Evolutionary conservation across 1,139 yeast species (phyloP).

Genomic region (Candida pseudocylindracea): DNA sequence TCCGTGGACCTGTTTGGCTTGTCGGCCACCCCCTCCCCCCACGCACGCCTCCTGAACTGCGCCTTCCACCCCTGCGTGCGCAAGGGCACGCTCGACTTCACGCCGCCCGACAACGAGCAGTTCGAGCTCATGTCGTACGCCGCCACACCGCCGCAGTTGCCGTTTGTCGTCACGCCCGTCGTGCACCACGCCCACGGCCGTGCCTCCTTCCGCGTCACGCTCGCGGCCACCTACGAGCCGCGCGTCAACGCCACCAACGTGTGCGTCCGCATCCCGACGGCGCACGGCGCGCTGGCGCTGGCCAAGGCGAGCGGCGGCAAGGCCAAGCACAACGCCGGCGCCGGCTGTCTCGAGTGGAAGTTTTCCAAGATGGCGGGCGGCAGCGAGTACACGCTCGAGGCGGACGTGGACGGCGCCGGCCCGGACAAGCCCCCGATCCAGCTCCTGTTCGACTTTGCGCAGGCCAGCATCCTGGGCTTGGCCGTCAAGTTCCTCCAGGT

Average conservation of each 20-base stretch:
- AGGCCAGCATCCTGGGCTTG: constrained; percentile 65
- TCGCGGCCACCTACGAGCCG: constrained; percentile 40
- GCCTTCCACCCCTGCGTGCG: constrained; percentile 51
- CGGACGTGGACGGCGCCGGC: neutral
- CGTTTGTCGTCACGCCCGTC: constrained; percentile 47
- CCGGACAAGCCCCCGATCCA: neutral
- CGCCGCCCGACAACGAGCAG: constrained; percentile 74
- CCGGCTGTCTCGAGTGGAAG: constrained; percentile 25
- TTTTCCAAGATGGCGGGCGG: constrained; percentile 14
- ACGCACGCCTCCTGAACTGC: constrained; percentile 73
- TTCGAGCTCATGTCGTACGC: constrained; percentile 71
- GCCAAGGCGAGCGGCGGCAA: constrained; percentile 10
- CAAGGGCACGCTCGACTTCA: constrained; percentile 44
- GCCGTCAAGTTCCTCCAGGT: constrained; percentile 15
- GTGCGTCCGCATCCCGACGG: constrained; percentile 43
- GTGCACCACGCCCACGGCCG: constrained; percentile 28
- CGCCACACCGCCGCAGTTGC: constrained; percentile 35
- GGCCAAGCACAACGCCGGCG: constrained; percentile 12
- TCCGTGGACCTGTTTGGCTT: constrained; percentile 8
- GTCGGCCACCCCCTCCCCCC: constrained; percentile 8
- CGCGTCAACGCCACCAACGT: constrained; percentile 50
- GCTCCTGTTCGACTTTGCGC: constrained; percentile 18
- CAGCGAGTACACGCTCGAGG: constrained; percentile 1
- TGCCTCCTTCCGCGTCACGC: constrained; percentile 26
- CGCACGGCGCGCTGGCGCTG: constrained; percentile 33